phyloP scores from a whole-genome alignment of 768 basidiomycete species.

The Hypholoma sublateritium region DNA sequence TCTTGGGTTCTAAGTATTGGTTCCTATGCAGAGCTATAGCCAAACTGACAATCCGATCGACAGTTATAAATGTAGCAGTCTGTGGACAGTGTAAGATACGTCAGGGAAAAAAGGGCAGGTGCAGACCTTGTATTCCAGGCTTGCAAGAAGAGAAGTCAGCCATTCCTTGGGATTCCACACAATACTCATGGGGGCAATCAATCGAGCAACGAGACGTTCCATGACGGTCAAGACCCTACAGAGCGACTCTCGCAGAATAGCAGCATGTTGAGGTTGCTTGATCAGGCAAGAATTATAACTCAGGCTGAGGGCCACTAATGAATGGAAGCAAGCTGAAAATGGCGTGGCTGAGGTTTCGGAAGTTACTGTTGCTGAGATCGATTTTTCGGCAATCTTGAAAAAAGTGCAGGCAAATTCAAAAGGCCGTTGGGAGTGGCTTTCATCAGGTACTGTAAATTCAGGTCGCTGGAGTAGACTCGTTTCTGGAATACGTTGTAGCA shows the following conservation, averaged over 20 bases:
- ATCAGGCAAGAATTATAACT: constrained; percentile 40
- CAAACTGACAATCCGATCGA: constrained; percentile 63
- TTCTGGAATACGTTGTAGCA: constrained; percentile 51
- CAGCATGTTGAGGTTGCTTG: constrained; percentile 28
- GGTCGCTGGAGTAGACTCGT: constrained; percentile 52
- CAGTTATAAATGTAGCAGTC: constrained; percentile 63
- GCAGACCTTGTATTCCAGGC: constrained; percentile 56
- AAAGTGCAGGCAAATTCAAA: constrained; percentile 61
- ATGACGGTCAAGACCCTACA: constrained; percentile 53
- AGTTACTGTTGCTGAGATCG: constrained; percentile 16
- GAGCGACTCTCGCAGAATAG: constrained; percentile 47
- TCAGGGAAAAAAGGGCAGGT: constrained; percentile 9
- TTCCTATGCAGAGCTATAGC: constrained; percentile 55
- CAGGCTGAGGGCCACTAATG: constrained; percentile 46
- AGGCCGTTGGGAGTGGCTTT: constrained; percentile 35
- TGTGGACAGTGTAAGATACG: constrained; percentile 24
- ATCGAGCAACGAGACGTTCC: constrained; percentile 45
- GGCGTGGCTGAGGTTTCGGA: constrained; percentile 40
- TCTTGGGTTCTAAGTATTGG: constrained; percentile 46
- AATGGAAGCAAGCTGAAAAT: constrained; percentile 58
- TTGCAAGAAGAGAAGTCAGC: constrained; percentile 54
- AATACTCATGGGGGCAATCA: constrained; percentile 38
- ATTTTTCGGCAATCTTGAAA: constrained; percentile 45
- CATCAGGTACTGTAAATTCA: constrained; percentile 37
- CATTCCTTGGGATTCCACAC: constrained; percentile 67